Percentiles rank a stretch among this genome's conserved stretches.
Evolutionary conservation across 345 rosid species (phyloP).

Genomic region (Dovyalis caffra): DNA sequence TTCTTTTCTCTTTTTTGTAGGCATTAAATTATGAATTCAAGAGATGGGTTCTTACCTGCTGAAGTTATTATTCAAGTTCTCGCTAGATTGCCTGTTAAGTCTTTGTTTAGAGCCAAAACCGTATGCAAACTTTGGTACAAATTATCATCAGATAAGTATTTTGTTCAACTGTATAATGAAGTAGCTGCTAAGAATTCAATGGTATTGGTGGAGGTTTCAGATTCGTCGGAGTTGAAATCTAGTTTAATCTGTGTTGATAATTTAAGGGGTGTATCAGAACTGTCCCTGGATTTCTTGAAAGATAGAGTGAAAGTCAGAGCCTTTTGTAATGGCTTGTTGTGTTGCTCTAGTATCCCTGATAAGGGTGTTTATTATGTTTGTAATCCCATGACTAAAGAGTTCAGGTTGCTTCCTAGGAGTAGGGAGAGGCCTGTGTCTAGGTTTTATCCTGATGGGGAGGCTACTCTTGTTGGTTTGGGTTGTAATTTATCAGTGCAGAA

Average conservation of each 20-base stretch:
- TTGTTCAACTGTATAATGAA: slow-evolving; percentile 49
- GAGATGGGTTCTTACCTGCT: slow-evolving; percentile 57
- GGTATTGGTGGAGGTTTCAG: slow-evolving; percentile 61
- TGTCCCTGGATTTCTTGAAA: slow-evolving; percentile 64
- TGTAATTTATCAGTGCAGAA: slow-evolving; percentile 43
- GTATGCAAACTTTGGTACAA: slow-evolving; percentile 76
- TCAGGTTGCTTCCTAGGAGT: slow-evolving; percentile 55
- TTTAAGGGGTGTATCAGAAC: slow-evolving; percentile 61
- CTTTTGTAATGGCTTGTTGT: slow-evolving; percentile 80
- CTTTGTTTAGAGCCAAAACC: slow-evolving; percentile 58
- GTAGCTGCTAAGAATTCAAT: slow-evolving; percentile 46
- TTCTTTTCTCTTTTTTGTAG: neutral
- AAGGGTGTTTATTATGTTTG: slow-evolving; percentile 81
- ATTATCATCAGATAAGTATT: slow-evolving; percentile 60
- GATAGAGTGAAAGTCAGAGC: slow-evolving; percentile 77
- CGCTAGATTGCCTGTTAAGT: slow-evolving; percentile 70
- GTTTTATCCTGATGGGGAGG: slow-evolving; percentile 82
- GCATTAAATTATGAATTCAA: slow-evolving; percentile 27
- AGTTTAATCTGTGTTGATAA: slow-evolving; percentile 64
- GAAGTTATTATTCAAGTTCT: slow-evolving; percentile 71
- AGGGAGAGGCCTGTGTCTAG: slow-evolving; percentile 68
- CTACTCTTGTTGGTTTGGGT: slow-evolving; percentile 77
- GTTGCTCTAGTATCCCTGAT: slow-evolving; percentile 81
- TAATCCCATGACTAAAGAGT: slow-evolving; percentile 80
- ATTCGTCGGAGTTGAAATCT: slow-evolving; percentile 46